phyloP scores from a whole-genome alignment of 192 early-diverging fungal species.

The Backusella mclennaniae region DNA sequence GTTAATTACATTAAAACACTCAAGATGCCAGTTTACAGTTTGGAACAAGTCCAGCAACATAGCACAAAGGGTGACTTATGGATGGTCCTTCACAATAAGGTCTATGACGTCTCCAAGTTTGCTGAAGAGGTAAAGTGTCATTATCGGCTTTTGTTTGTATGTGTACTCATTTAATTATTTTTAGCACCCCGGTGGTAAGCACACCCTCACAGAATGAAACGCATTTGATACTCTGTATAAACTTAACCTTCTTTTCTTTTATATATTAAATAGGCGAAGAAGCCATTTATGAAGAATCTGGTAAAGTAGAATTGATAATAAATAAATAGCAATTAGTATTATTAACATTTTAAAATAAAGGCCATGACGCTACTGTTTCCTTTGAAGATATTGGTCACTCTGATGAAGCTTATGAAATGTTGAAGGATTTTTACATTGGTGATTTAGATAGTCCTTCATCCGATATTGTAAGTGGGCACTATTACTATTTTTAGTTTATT shows the following conservation, averaged over 20 bases:
- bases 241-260: neutral
- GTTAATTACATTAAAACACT: neutral
- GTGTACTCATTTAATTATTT: neutral
- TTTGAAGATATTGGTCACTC: slow-evolving; percentile 95
- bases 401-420: slow-evolving; percentile 79
- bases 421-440: slow-evolving; percentile 33
- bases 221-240: neutral
- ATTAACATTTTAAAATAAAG: slow-evolving; percentile 15
- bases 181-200: slow-evolving; percentile 87
- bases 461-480: slow-evolving; percentile 21
- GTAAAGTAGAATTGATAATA: neutral
- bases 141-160: neutral
- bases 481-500: too few relatives aligned
- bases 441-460: neutral
- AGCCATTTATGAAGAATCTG: slow-evolving; percentile 81
- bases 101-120: slow-evolving; percentile 75
- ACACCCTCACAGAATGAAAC: neutral
- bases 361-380: slow-evolving; percentile 78
- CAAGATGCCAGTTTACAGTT: slow-evolving; percentile 25
- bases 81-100: slow-evolving; percentile 72
- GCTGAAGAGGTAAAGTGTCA: slow-evolving; percentile 57
- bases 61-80: slow-evolving; percentile 71
- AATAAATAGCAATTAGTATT: neutral
- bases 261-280: slow-evolving; percentile 70
- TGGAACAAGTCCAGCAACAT: slow-evolving; percentile 70